Evolutionary conservation across 2,329 filamentous ascomycete species (phyloP).

Genomic region (Talaromyces sp.): DNA sequence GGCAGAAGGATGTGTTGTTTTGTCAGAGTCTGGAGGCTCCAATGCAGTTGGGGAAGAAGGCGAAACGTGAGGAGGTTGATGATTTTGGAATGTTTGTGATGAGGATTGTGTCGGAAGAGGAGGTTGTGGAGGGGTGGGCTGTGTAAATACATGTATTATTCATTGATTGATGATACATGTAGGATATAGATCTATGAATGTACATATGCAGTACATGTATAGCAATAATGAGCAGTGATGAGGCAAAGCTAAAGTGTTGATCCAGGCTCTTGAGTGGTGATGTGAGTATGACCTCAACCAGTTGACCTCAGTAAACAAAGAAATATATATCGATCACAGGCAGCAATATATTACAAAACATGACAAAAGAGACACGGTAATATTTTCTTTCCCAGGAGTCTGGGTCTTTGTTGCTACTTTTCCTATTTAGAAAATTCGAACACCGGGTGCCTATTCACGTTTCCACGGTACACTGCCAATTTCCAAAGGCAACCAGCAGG

Average conservation of each 20-base stretch:
- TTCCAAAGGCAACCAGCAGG: background rate
- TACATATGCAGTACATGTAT: too few species aligned
- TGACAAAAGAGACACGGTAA: background rate
- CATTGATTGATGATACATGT: too few species aligned
- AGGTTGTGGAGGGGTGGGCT: constrained; percentile 3
- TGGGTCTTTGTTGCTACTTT: background rate
- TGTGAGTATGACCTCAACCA: background rate
- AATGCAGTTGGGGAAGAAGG: background rate
- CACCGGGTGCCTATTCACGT: background rate
- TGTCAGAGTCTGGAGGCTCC: constrained; percentile 6
- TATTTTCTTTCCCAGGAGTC: background rate
- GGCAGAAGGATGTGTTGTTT: constrained; percentile 5
- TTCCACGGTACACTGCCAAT: background rate
- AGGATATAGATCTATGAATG: too few species aligned
- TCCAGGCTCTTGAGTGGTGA: too few species aligned
- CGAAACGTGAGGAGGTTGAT: constrained; percentile 6
- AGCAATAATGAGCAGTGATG: too few species aligned
- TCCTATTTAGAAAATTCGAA: background rate
- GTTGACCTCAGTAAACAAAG: background rate
- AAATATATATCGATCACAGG: too few species aligned
- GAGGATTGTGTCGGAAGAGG: constrained; percentile 2
- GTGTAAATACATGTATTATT: too few species aligned
- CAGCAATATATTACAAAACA: background rate
- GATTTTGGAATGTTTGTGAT: constrained; percentile 11
- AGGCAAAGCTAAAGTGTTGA: too few species aligned